phyloP scores from a whole-genome alignment of 306 rosid genomes.

The Delonix regia region DNA sequence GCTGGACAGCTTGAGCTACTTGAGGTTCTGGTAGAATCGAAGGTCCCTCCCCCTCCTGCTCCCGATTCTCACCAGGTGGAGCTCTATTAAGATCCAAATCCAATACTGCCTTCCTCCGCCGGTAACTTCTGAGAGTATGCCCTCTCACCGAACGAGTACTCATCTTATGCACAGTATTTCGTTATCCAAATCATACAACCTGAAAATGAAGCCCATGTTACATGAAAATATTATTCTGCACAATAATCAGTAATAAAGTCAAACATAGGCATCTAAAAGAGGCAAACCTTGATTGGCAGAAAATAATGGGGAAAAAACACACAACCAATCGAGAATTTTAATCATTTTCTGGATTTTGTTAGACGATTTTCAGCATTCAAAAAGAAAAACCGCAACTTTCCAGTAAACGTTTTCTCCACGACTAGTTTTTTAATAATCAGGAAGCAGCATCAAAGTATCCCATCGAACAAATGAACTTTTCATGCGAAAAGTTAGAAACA shows the following conservation, averaged over 20 bases:
- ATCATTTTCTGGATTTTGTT: no score
- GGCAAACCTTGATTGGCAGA: neutral
- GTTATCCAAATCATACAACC: neutral
- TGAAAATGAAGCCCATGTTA: neutral
- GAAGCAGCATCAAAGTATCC: neutral
- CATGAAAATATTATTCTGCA: neutral
- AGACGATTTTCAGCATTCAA: neutral
- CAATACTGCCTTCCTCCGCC: neutral
- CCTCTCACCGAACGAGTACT: neutral
- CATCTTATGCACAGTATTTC: conserved; percentile 14
- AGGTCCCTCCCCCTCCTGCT: conserved; percentile 7
- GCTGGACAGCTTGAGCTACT: conserved; percentile 19
- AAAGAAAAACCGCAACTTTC: neutral
- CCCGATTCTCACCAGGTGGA: conserved; percentile 24
- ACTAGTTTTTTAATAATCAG: neutral
- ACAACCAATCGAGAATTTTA: no score
- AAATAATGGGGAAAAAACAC: neutral
- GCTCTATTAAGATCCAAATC: conserved; percentile 32
- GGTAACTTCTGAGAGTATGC: neutral
- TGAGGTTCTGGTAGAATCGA: neutral
- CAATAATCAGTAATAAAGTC: neutral
- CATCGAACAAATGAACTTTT: neutral
- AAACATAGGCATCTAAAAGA: neutral
- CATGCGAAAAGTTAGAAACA: neutral
- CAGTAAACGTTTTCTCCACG: neutral